Percentiles rank a stretch among this genome's conserved stretches.
Conservation (phyloP, 257 asterid genomes). For the Jasminum sambac region DNA sequence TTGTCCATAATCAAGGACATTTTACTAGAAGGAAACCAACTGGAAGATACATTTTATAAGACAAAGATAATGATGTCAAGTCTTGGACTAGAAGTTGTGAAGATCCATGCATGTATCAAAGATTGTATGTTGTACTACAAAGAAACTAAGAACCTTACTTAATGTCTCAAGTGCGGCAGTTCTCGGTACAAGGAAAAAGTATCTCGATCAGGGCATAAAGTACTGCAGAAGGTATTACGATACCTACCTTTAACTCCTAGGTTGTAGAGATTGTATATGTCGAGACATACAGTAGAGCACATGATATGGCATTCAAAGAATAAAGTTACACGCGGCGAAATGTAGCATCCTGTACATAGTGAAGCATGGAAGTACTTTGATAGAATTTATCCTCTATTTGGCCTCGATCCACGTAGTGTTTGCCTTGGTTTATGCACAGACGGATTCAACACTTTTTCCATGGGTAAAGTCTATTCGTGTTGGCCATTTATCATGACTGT, state of each 20-base stretch:
- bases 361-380: conserved; percentile 7
- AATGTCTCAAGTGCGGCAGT: not conserved
- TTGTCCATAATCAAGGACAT: no score
- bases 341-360: no score
- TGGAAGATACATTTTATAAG: no score
- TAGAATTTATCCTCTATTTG: not conserved
- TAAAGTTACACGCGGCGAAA: not conserved
- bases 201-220: not conserved
- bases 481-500: no score
- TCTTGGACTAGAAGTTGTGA: no score
- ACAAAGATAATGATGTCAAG: no score
- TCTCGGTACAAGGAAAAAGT: not conserved
- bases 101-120: no score
- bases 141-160: no score
- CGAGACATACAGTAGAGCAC: not conserved
- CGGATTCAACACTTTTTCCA: not conserved
- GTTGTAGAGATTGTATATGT: not conserved
- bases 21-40: no score
- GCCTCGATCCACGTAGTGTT: not conserved
- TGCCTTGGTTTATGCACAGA: conserved; percentile 3
- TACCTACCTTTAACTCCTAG: conserved; percentile 9
- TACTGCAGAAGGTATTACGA: not conserved
- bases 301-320: conserved; percentile 6
- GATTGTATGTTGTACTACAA: no score
- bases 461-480: no score